These are phyloP conservation scores for Phytophthora idaei DNA, from an alignment of 352 stramenopile species.

Conservation along the genomic window DNA sequence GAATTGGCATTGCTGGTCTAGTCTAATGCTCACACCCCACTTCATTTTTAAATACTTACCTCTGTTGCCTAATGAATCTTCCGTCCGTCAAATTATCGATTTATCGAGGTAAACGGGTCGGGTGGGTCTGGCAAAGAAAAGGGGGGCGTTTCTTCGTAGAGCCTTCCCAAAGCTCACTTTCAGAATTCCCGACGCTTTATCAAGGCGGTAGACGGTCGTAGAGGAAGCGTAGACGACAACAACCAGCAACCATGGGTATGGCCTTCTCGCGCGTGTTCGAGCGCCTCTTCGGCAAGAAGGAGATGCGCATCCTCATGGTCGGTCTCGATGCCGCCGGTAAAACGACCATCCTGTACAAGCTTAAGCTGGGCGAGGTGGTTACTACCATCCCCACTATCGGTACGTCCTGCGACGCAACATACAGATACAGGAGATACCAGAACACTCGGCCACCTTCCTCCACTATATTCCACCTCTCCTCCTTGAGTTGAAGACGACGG, in stretches of 20 bases:
- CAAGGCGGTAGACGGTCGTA: slow-evolving; percentile 16
- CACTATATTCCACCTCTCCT: neutral
- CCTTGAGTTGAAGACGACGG: neutral
- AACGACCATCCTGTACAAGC: slow-evolving; percentile 22
- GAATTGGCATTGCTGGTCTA: too few species aligned
- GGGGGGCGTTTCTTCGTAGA: slow-evolving; percentile 20
- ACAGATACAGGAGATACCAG: slow-evolving; percentile 1
- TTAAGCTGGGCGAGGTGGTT: slow-evolving; percentile 18
- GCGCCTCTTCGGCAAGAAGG: slow-evolving; percentile 98
- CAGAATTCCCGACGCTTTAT: slow-evolving; percentile 45
- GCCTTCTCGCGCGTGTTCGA: slow-evolving; percentile 98
- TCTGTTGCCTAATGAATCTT: too few species aligned
- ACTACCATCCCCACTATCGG: slow-evolving; percentile 18
- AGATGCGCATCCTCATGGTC: slow-evolving; percentile 99
- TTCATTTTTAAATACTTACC: too few species aligned
- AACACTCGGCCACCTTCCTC: neutral
- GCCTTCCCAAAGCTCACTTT: slow-evolving; percentile 38
- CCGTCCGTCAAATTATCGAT: neutral
- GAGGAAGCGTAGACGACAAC: slow-evolving; percentile 53
- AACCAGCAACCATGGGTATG: slow-evolving; percentile 94
- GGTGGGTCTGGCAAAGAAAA: slow-evolving; percentile 34
- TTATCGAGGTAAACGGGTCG: slow-evolving; percentile 2
- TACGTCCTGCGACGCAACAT: neutral
- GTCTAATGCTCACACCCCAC: too few species aligned
- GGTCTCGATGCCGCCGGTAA: slow-evolving; percentile 98